Evolutionary conservation across 495 filamentous ascomycete genomes (phyloP), one percentile per base, ranked within the genome.

Genomic region (Chaetomium tenue): DNA sequence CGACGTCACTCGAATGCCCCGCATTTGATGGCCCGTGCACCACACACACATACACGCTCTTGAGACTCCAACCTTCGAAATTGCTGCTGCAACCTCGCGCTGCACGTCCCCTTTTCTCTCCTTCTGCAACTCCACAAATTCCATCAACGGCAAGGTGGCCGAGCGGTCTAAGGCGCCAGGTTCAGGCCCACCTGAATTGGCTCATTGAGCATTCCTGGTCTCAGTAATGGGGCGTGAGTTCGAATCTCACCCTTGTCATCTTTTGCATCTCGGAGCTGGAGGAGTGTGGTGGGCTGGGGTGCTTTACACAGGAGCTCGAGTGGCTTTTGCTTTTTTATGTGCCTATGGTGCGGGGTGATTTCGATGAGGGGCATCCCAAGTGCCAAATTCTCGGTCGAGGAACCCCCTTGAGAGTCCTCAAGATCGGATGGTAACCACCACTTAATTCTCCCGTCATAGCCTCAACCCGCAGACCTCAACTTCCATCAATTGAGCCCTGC

Each of bases 111-210:
- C 13, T 33, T 33, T 53, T 53, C 51, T 53, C 30, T 12, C 13
- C 11, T 33, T 12, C n/a, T 22, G 37, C 51, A 13, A 20, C 37
- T 30, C 26, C 25, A 48, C 13, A 18, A 33, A 4, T 39, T 61
- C 58, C 47, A 51, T 52, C 62, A 54, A 66, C 65, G 68, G 72
- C 66, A 68, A 70, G 63, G 58, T 73, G 70, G 71, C 71, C 71
- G 70, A 73, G 71, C 68, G 71, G 71, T 73, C 71, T 59, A 73
- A 73, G 71, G 71, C 71, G 71, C 71, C 61, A 67, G 63, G 67
- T 73, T 73, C 71, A 73, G 71, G 71, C 37, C 47, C 61, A 69
- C 60, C 61, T 66, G 64, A 64, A 67, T 64, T 60, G 12, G 30
- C 51, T 67, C 64, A 23, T 8, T 33, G 30, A 54, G 61, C 50